Evolutionary conservation across 169 alveolate genomes (phyloP).

Genomic region (Plasmodium blacklocki): DNA sequence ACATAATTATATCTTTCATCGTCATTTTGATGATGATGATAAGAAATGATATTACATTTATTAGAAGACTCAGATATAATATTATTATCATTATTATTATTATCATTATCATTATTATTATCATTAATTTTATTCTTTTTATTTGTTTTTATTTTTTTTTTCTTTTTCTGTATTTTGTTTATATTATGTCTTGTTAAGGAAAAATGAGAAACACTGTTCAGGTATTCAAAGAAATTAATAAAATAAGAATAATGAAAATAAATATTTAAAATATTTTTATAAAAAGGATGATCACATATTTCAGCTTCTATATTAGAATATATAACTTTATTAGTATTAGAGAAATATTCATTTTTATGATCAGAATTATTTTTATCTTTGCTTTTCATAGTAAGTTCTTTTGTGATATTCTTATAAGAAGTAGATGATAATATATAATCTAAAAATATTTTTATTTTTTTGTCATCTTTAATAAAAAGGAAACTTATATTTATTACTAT

Average conservation of each 20-base stretch:
- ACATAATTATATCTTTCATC: not conserved
- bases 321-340: not conserved
- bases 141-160: not conserved
- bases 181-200: not conserved
- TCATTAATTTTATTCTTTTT: not conserved
- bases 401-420: not conserved
- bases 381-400: not conserved
- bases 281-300: conserved; percentile 33
- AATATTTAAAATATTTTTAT: conserved; percentile 18
- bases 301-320: conserved; percentile 17
- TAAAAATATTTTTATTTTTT: conserved; percentile 21
- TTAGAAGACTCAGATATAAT: no score
- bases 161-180: not conserved
- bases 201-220: not conserved
- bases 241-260: conserved; percentile 52
- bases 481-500: conserved; percentile 32
- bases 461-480: conserved; percentile 33
- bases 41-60: no score
- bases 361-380: not conserved
- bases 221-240: conserved; percentile 29
- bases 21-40: no score
- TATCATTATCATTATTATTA: no score
- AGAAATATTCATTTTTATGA: not conserved
- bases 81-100: no score
- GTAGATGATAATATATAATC: not conserved